These are phyloP conservation scores for Yamadazyma sp. DNA, from an alignment of 1,139 yeast genomes.

Conservation along the genomic window DNA sequence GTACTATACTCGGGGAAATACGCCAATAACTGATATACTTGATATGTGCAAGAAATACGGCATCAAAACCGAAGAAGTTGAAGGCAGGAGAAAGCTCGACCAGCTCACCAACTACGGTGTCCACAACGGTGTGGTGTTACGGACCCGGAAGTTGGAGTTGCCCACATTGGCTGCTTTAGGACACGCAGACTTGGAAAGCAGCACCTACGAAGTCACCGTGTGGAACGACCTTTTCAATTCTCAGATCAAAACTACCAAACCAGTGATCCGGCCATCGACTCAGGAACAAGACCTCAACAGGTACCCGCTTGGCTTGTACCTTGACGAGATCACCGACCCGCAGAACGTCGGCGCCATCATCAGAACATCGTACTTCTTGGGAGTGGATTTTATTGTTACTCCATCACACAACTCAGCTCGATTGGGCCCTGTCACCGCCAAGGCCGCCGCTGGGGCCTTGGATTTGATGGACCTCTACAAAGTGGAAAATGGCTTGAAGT, in stretches of 20 bases:
- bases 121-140: conserved; percentile 80
- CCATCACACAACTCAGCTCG: conserved; percentile 75
- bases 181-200: conserved; percentile 23
- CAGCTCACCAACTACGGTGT: conserved; percentile 65
- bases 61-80: conserved; percentile 41
- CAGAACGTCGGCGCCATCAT: conserved; percentile 88
- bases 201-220: conserved; percentile 24
- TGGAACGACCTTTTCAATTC: conserved; percentile 22
- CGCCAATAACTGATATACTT: conserved; percentile 35
- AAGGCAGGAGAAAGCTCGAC: conserved; percentile 59
- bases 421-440: conserved; percentile 73
- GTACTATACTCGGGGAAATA: conserved; percentile 44
- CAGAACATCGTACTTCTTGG: conserved; percentile 79
- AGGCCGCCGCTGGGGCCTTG: conserved; percentile 86
- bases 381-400: conserved; percentile 76
- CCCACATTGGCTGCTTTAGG: conserved; percentile 40
- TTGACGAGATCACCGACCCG: conserved; percentile 87
- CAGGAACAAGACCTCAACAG: conserved; percentile 12
- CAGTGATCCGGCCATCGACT: conserved; percentile 16
- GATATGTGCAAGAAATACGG: conserved; percentile 47
- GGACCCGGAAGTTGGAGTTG: conserved; percentile 58
- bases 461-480: conserved; percentile 68
- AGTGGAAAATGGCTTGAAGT: conserved; percentile 56
- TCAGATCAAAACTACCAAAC: conserved; percentile 14
- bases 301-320: conserved; percentile 69